Evolutionary conservation across 768 basidiomycete genomes (phyloP), one percentile per base, ranked within the genome.

Genomic region (Symmetrospora coprosmae): DNA sequence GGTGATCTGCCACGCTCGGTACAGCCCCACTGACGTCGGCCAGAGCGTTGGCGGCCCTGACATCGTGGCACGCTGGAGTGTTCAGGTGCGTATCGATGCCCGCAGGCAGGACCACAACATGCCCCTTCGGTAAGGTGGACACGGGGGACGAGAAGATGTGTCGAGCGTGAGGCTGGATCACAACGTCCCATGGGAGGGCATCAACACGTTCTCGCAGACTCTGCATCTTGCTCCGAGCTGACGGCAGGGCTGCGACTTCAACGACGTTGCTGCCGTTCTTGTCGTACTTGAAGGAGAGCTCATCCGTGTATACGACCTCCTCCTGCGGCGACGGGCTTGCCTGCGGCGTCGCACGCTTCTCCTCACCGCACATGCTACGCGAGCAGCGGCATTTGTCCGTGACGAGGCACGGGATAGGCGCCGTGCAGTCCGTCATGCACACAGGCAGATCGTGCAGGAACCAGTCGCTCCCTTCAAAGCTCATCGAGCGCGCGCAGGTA

Each of bases 381-480:
- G 67, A 61, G 53, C 67, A 68, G 39, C 66, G 66, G 63, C 67
- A 68, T n/a, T 63, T 47, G 14, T 65, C 61, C 33, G 64, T 48
- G 1, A 66, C 64, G 19, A 68, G 7, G 63, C 67, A 68, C 0
- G 65, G n/a, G 9, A 68, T 38, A 0, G 67, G 67, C 1, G 67
- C 67, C 4, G 35, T 33, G 53, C 67, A 68, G 51, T 68, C 64
- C 41, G 61, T 55, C 4, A 46, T 41, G 61, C 67, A 68, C 19
- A 61, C 62, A 30, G 59, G 61, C 9, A 61, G 53, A 27, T 66
- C 63, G 33, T 61, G 61, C 16, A 53, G 31, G 2, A 31, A 27
- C 67, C 67, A 68, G 0, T 62, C 58, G 40, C 17, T 58, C 27
- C 59, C 62, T 33, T 64, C 64, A n/a, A n/a, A 25, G 39, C 66